These are phyloP conservation scores for Morella rubra DNA, from an alignment of 306 rosid genomes.

Conservation along the genomic window DNA sequence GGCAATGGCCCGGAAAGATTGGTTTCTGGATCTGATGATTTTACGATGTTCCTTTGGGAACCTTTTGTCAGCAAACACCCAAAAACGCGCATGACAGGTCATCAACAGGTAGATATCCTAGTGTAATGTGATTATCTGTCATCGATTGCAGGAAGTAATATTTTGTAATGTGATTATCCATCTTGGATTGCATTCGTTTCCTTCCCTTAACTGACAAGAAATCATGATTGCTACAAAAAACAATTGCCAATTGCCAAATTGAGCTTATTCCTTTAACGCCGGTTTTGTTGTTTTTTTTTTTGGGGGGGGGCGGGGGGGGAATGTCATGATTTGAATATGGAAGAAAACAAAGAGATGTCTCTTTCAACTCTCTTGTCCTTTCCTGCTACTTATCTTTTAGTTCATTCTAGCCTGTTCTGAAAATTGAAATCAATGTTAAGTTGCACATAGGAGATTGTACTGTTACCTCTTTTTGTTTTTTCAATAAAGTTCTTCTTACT, in stretches of 20 bases:
- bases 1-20: conserved; percentile 85
- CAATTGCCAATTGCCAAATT: too few relatives aligned
- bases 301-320: too few relatives aligned
- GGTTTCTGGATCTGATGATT: conserved; percentile 98
- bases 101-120: conserved; percentile 69
- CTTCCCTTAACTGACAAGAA: too few relatives aligned
- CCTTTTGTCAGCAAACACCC: conserved; percentile 85
- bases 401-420: neutral
- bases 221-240: too few relatives aligned
- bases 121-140: neutral
- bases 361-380: neutral
- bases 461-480: too few relatives aligned
- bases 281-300: too few relatives aligned
- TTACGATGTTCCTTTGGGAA: conserved; percentile 97
- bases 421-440: neutral
- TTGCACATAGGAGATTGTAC: neutral
- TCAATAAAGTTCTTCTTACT: too few relatives aligned
- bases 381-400: neutral
- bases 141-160: neutral
- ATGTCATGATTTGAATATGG: neutral
- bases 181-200: too few relatives aligned
- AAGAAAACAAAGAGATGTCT: neutral
- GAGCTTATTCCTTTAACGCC: too few relatives aligned
- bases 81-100: conserved; percentile 92
- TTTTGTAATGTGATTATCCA: too few relatives aligned